Conservation (phyloP, 2,329 filamentous ascomycete genomes). For the Nothomitra cinnamomea region DNA sequence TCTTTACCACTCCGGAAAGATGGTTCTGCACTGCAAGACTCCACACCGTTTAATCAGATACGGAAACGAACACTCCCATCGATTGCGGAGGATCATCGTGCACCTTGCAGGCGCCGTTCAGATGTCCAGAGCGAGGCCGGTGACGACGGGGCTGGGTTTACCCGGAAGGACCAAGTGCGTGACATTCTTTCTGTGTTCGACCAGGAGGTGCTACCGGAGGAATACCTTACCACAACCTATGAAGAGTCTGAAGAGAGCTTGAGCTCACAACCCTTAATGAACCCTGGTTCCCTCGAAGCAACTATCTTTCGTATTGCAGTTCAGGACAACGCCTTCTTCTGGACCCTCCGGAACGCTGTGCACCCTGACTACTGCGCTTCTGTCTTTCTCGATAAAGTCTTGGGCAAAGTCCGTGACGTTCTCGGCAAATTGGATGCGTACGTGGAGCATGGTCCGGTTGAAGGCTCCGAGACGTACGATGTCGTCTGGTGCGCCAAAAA, state of each 20-base stretch:
- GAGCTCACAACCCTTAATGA: constrained; percentile 18
- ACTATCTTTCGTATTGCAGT: constrained; percentile 28
- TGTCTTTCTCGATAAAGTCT: constrained; percentile 27
- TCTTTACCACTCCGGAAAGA: not conserved
- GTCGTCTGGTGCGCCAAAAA: constrained; percentile 1
- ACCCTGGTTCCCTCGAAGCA: constrained; percentile 26
- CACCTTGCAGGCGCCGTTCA: not conserved
- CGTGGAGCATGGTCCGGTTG: constrained; percentile 7
- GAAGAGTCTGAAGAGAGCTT: constrained; percentile 11
- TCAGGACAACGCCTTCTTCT: constrained; percentile 26
- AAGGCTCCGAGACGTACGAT: not conserved
- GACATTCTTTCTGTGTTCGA: constrained; percentile 30
- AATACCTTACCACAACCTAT: constrained; percentile 17
- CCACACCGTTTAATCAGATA: not conserved
- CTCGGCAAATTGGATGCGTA: constrained; percentile 25
- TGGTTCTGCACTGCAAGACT: not conserved
- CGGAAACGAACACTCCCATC: not conserved
- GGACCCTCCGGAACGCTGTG: constrained; percentile 25
- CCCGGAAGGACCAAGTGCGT: constrained; percentile 16
- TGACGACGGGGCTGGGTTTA: not conserved
- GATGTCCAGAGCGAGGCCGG: not conserved
- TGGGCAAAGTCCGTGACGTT: constrained; percentile 19
- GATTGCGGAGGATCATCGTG: not conserved
- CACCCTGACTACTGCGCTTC: constrained; percentile 24
- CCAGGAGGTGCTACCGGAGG: constrained; percentile 22